phyloP scores from a whole-genome alignment of 768 basidiomycete genomes.

The Suillus americanus region DNA sequence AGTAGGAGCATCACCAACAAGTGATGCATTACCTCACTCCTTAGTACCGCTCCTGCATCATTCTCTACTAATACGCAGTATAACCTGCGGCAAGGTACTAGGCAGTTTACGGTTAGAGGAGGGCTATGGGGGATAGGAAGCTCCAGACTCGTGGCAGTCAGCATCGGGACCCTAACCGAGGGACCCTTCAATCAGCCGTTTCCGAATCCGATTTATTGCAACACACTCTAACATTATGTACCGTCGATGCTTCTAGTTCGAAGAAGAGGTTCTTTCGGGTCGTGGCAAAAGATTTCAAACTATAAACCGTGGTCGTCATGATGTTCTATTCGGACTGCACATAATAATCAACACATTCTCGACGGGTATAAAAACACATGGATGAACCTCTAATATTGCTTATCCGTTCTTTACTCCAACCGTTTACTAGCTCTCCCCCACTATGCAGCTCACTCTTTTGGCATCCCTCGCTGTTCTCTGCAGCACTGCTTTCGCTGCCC shows the following conservation, averaged over 20 bases:
- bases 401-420: background rate
- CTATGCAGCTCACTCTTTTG: background rate
- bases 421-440: background rate
- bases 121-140: too few species aligned
- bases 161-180: too few species aligned
- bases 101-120: too few species aligned
- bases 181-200: too few species aligned
- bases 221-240: too few species aligned
- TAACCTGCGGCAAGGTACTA: too few species aligned
- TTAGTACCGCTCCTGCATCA: too few species aligned
- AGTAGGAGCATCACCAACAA: too few species aligned
- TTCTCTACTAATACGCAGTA: too few species aligned
- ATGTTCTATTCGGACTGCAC: background rate
- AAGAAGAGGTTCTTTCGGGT: background rate
- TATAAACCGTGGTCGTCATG: background rate
- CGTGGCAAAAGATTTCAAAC: background rate
- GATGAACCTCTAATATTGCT: background rate
- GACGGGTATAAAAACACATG: background rate
- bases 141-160: too few species aligned
- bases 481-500: background rate
- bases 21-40: too few species aligned
- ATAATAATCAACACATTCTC: background rate
- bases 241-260: background rate
- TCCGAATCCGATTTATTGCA: too few species aligned
- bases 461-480: background rate